phyloP scores from a whole-genome alignment of 805 yeast genomes.

The Pichia californica region DNA sequence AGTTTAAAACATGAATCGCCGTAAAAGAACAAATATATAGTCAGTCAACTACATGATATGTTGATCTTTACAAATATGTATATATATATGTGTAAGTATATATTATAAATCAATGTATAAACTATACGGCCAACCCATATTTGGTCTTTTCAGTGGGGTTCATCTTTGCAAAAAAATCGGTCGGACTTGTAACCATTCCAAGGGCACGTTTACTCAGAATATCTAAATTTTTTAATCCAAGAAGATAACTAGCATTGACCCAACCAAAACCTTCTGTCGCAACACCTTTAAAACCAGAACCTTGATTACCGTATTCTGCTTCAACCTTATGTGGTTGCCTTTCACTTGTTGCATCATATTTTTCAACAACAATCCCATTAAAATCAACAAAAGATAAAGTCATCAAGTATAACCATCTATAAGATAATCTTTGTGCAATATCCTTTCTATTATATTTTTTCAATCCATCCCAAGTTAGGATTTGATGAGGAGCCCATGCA shows the following conservation, averaged over 20 bases:
- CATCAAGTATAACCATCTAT: conserved; percentile 87
- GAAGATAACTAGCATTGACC: conserved; percentile 83
- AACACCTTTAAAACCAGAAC: conserved; percentile 84
- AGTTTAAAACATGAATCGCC: too few relatives aligned
- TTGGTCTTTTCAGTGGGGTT: conserved; percentile 34
- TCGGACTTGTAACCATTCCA: conserved; percentile 74
- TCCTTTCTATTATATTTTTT: conserved; percentile 58
- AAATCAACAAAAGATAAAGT: conserved; percentile 85
- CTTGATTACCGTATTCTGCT: conserved; percentile 97
- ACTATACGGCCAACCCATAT: conserved; percentile 24
- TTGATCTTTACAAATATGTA: not conserved
- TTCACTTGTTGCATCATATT: conserved; percentile 80
- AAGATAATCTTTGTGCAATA: conserved; percentile 64
- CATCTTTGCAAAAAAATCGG: conserved; percentile 47
- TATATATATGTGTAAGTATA: not conserved
- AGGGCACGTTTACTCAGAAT: conserved; percentile 66
- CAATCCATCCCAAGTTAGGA: conserved; percentile 87
- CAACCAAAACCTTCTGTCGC: conserved; percentile 97
- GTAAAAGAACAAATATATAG: too few relatives aligned
- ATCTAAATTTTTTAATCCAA: conserved; percentile 65
- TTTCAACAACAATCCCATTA: conserved; percentile 93
- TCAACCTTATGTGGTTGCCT: conserved; percentile 85
- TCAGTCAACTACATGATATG: not conserved
- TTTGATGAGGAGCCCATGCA: conserved; percentile 99
- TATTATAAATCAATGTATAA: too few relatives aligned